Base-by-base conservation (phyloP, 306 rosid genomes). In the Albizia julibrissin region DNA sequence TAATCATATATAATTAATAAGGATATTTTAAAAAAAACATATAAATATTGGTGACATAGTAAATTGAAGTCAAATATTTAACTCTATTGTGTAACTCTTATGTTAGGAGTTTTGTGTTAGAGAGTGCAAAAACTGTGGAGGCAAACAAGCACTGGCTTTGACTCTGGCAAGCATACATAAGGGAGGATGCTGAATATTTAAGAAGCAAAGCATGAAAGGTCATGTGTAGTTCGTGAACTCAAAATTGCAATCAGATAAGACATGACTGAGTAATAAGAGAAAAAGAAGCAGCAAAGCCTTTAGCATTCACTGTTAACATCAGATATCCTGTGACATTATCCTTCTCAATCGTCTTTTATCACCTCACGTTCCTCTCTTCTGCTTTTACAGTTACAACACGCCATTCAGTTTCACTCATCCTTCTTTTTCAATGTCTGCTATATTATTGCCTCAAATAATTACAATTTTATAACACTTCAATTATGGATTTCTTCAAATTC, bases 271-370 rank as follows among this genome's bases (percentile, higher is more conserved):
- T 34, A 34, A 34, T 34, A 6, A 37, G 8, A 37, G n/a, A 15
- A 13, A 54, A 54, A 8, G 26, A 52, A 67, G 74, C 72, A 43
- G 83, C 85, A 86, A 77, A 56, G 62, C 12, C 62, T 54, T 54
- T 2, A 54, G 5, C 62, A 54, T 21, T 54, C 27, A 54, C 27
- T 7, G 27, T 54, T 54, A 27, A 21, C 13, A 14, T 14, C 52
- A 21, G 62, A 58, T 42, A 75, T 87, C 90, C 83, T 77, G 90
- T 87, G 90, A 87, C 59, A 66, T 56, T n/a, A 58, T 59, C 71
- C 66, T 37, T 46, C 18, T 34, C 70, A 52, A 66, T 86, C 58
- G 8, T 18, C 58, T 81, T 87, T 82, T 70, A 22, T 21, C 27
- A 72, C 24, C 50, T 87, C 90, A 84, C 90, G 90, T 84, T 87